Percentiles rank a stretch among this genome's conserved stretches.
phyloP scores from a whole-genome alignment of 345 rosid genomes.

The Garcia nutans region DNA sequence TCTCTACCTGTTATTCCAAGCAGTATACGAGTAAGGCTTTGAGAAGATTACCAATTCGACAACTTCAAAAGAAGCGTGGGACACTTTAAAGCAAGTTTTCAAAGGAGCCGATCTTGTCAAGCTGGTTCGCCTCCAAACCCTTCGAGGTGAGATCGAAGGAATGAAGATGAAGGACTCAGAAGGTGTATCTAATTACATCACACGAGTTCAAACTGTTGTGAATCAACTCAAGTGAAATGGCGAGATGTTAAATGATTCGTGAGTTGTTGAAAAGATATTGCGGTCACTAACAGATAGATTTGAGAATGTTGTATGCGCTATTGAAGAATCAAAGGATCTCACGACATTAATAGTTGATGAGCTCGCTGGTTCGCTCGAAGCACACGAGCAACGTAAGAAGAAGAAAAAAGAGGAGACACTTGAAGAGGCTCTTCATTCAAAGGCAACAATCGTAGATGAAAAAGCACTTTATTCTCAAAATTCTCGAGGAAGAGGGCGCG shows the following conservation, averaged over 20 bases:
- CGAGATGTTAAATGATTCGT: not conserved
- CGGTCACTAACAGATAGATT: not conserved
- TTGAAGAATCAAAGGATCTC: not conserved
- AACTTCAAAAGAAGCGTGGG: no score
- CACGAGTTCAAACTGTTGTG: not conserved
- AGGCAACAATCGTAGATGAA: no score
- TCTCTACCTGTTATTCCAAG: not conserved
- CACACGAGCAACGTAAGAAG: not conserved
- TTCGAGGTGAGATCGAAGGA: conserved; percentile 3
- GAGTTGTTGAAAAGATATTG: conserved; percentile 5
- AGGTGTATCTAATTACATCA: conserved; percentile 11
- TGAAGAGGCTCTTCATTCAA: not conserved
- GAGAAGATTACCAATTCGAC: conserved; percentile 4
- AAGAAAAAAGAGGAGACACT: not conserved
- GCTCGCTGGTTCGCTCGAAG: not conserved
- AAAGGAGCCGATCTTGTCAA: no score
- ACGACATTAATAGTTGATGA: not conserved
- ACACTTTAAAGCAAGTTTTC: no score
- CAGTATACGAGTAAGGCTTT: not conserved
- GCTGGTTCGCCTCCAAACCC: conserved; percentile 6
- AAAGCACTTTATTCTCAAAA: no score
- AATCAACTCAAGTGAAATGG: conserved; percentile 4
- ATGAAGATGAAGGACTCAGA: conserved; percentile 13
- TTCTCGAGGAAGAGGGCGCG: no score
- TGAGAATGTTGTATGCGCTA: no score